phyloP scores from a whole-genome alignment of 106 monocot species.

The Phalaenopsis equestris region DNA sequence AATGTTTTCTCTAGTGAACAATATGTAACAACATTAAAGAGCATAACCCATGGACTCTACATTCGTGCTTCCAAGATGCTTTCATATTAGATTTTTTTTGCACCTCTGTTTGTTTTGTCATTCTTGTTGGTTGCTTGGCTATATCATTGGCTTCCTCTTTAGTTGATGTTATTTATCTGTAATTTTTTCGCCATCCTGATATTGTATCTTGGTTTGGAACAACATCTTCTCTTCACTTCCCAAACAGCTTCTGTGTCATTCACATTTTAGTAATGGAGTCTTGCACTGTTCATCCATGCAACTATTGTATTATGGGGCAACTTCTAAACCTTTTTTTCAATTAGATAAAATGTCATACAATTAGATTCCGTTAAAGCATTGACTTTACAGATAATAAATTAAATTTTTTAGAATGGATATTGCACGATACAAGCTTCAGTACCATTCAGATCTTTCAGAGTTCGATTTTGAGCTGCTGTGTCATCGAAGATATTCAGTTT shows the following conservation, averaged over 20 bases:
- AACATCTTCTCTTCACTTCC: not conserved
- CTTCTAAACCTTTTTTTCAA: not conserved
- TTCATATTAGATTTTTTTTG: not conserved
- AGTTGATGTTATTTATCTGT: not conserved
- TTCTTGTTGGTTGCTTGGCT: not conserved
- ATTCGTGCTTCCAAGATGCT: no score
- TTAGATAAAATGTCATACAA: not conserved
- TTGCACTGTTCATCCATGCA: not conserved
- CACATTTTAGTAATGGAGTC: not conserved
- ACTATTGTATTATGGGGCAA: not conserved
- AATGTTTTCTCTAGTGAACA: no score
- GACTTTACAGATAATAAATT: slow-evolving; percentile 13
- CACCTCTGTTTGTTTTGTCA: not conserved
- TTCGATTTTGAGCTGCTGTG: slow-evolving; percentile 15
- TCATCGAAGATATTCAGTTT: slow-evolving; percentile 16
- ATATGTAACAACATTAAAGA: no score
- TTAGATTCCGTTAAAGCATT: slow-evolving; percentile 3
- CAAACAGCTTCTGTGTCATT: not conserved
- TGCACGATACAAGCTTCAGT: slow-evolving; percentile 54
- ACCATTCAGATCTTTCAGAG: slow-evolving; percentile 14
- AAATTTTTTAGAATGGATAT: slow-evolving; percentile 75
- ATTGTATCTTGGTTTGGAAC: not conserved
- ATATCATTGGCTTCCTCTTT: not conserved
- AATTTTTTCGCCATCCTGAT: not conserved
- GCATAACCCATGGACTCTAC: no score